phyloP scores from a whole-genome alignment of 345 rosid species.

The Lepidium sativum region DNA sequence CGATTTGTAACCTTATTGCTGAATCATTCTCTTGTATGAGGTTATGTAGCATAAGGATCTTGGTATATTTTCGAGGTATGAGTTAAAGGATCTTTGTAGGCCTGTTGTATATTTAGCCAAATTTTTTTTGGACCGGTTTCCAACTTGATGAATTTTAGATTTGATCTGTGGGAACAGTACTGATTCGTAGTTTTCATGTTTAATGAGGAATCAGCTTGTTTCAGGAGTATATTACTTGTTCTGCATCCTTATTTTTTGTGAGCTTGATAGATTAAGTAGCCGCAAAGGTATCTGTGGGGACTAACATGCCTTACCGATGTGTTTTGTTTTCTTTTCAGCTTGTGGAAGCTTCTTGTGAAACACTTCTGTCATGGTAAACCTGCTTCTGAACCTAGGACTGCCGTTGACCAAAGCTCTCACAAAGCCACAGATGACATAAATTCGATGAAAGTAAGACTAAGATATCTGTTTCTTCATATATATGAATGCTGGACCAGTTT shows the following conservation, averaged over 20 bases:
- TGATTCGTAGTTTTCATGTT: not conserved
- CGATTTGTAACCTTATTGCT: not conserved
- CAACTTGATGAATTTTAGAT: not conserved
- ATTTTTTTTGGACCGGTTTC: not conserved
- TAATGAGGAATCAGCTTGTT: constrained; percentile 5
- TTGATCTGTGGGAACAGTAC: not conserved
- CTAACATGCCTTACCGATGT: not conserved
- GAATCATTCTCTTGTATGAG: not conserved
- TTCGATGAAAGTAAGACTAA: constrained; percentile 15
- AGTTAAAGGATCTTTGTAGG: not conserved
- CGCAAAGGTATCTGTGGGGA: not conserved
- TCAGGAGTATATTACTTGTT: constrained; percentile 27
- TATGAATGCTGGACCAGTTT: not conserved
- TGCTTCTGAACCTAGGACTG: constrained; percentile 4
- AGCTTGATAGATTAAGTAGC: not conserved
- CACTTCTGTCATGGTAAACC: not conserved
- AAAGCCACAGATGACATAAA: not conserved
- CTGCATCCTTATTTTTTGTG: not conserved
- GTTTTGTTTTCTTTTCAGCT: not conserved
- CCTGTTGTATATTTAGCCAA: not conserved
- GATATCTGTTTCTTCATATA: not conserved
- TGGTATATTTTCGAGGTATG: not conserved
- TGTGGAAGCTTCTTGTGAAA: constrained; percentile 28
- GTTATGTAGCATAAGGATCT: not conserved
- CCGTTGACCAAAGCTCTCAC: constrained; percentile 1